Evolutionary conservation across 768 basidiomycete species (phyloP).

Genomic region (Lentinula sp.): DNA sequence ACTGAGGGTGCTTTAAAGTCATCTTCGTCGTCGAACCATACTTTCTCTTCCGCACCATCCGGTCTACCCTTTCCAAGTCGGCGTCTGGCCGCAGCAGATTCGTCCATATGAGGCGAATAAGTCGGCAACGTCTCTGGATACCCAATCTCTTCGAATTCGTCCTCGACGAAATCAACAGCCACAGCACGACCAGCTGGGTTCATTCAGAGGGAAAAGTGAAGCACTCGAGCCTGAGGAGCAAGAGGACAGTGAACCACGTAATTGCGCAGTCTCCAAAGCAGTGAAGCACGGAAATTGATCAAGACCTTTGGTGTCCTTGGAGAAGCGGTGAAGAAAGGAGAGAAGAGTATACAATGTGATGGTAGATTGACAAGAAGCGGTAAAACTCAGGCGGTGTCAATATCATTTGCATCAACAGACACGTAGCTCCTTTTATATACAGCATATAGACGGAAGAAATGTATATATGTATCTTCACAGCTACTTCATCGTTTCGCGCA

Average conservation of each 20-base stretch:
- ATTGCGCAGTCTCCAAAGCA: background rate
- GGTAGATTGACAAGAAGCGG: background rate
- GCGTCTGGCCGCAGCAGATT: conserved; percentile 50
- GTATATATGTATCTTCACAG: too few relatives aligned
- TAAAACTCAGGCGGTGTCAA: background rate
- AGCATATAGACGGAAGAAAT: too few relatives aligned
- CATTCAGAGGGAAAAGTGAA: background rate
- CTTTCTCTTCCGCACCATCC: conserved; percentile 10
- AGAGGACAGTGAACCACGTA: background rate
- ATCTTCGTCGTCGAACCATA: conserved; percentile 38
- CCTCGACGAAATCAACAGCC: conserved; percentile 63
- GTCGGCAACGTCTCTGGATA: conserved; percentile 48
- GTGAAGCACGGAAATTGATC: background rate
- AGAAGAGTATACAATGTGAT: background rate
- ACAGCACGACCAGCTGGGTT: conserved; percentile 32
- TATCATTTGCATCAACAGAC: background rate
- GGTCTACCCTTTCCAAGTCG: conserved; percentile 25
- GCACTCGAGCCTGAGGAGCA: background rate
- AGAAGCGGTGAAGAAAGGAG: background rate
- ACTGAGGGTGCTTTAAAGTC: conserved; percentile 38
- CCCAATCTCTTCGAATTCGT: conserved; percentile 67
- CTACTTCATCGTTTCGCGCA: too few relatives aligned
- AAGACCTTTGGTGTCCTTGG: too few relatives aligned
- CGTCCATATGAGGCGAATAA: conserved; percentile 46
- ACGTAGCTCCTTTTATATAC: background rate